Conservation (phyloP, 2,329 filamentous ascomycete species). For the Pezicula radicicola region DNA sequence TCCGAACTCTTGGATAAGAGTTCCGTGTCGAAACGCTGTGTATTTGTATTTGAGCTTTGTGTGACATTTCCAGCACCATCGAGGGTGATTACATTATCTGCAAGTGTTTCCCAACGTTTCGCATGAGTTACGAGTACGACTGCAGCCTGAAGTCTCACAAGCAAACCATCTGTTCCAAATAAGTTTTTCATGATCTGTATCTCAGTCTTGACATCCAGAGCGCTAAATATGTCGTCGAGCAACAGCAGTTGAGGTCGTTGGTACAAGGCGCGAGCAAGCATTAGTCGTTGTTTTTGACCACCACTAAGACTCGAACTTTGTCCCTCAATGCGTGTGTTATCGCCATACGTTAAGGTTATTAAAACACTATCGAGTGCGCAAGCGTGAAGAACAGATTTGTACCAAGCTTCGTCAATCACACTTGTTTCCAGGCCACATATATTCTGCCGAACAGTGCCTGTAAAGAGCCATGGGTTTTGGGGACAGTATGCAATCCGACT, state of each 20-base stretch:
- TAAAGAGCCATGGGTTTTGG: constrained; percentile 40
- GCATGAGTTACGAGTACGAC: neutral
- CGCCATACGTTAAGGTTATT: constrained; percentile 8
- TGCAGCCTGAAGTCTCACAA: neutral
- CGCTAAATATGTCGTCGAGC: constrained; percentile 53
- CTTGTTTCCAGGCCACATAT: constrained; percentile 29
- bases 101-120: no score
- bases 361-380: constrained; percentile 16
- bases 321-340: constrained; percentile 16
- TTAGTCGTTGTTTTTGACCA: constrained; percentile 35
- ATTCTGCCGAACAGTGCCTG: constrained; percentile 33
- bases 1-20: no score
- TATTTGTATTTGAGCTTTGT: no score
- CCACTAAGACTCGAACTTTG: constrained; percentile 4
- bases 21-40: no score
- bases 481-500: constrained; percentile 33
- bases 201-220: constrained; percentile 54
- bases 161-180: no score
- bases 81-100: no score
- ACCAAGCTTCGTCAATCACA: constrained; percentile 20
- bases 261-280: constrained; percentile 53
- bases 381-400: constrained; percentile 16
- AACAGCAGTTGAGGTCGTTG: constrained; percentile 47
- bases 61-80: no score
- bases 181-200: neutral